phyloP scores from a whole-genome alignment of 2,329 filamentous ascomycete species.

The Aspergillus candidus region DNA sequence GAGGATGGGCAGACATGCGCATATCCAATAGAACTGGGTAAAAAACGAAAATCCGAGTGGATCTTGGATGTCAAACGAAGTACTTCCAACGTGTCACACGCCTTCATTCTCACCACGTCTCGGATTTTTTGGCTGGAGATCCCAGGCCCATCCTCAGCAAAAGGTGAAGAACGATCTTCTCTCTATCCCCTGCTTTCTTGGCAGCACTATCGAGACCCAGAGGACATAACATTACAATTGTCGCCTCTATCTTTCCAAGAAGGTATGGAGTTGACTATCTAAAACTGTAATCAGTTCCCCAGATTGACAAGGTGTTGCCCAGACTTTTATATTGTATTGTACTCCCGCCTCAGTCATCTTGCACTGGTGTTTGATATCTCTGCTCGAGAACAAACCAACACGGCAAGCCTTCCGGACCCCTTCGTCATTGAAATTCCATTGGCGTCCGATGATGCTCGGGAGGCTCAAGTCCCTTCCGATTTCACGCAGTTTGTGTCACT shows the following conservation, averaged over 20 bases:
- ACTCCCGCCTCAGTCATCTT: conserved; percentile 34
- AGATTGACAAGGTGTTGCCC: conserved; percentile 9
- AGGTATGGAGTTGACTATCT: conserved; percentile 21
- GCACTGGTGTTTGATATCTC: conserved; percentile 29
- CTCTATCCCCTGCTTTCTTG: conserved; percentile 41
- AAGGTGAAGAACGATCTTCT: conserved; percentile 20
- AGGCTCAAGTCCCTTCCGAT: conserved; percentile 4
- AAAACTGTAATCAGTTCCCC: neutral
- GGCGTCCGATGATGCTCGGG: conserved; percentile 7
- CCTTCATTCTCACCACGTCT: conserved; percentile 51
- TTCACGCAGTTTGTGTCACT: conserved; percentile 24
- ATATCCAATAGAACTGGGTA: conserved; percentile 31
- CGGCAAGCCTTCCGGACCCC: conserved; percentile 27
- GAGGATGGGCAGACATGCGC: conserved; percentile 19
- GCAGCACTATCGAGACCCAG: conserved; percentile 49
- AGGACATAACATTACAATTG: conserved; percentile 48
- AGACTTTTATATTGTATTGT: conserved; percentile 37
- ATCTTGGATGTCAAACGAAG: conserved; percentile 49
- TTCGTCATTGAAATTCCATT: conserved; percentile 27
- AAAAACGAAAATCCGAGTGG: conserved; percentile 42
- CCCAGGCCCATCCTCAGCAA: conserved; percentile 19
- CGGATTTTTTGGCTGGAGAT: conserved; percentile 44
- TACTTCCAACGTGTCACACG: conserved; percentile 33
- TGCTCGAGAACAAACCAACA: conserved; percentile 15
- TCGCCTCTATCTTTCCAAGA: conserved; percentile 26